Evolutionary conservation across 345 rosid genomes (phyloP).

Genomic region (Xanthoceras sorbifolium): DNA sequence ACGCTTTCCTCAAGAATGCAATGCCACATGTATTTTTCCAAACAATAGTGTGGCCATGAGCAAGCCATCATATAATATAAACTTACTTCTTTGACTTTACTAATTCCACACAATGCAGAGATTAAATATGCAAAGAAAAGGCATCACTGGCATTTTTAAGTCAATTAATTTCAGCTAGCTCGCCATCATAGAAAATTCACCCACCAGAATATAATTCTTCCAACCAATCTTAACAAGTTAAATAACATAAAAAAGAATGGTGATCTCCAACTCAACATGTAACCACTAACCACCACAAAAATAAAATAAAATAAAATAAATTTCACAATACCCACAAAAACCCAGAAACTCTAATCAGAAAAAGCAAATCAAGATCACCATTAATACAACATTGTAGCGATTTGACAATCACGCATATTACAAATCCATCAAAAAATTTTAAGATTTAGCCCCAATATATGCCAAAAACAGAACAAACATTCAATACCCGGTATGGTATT

Average conservation of each 20-base stretch:
- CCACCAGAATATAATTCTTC: slow-evolving; percentile 10
- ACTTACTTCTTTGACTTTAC: slow-evolving; percentile 13
- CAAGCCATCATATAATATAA: slow-evolving; percentile 12
- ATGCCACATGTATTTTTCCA: slow-evolving; percentile 2
- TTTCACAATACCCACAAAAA: background rate
- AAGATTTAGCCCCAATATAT: slow-evolving; percentile 24
- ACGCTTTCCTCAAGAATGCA: slow-evolving; percentile 7
- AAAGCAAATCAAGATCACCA: slow-evolving; percentile 12
- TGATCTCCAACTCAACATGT: slow-evolving; percentile 23
- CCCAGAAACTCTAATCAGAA: slow-evolving; percentile 17
- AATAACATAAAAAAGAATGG: slow-evolving; percentile 9
- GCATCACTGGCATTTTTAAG: background rate
- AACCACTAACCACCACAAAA: slow-evolving; percentile 7
- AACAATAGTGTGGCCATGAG: background rate
- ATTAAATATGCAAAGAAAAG: slow-evolving; percentile 16
- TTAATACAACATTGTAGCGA: background rate
- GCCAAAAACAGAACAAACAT: slow-evolving; percentile 10
- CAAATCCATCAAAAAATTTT: slow-evolving; percentile 19
- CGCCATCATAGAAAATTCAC: slow-evolving; percentile 25
- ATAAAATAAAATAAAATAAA: background rate
- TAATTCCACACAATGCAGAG: slow-evolving; percentile 13
- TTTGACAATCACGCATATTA: background rate
- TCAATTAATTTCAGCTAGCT: slow-evolving; percentile 28
- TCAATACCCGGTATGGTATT: background rate
- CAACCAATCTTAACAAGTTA: background rate